Base-by-base conservation (phyloP, 352 stramenopile species). In the Pythium aphanidermatum region DNA sequence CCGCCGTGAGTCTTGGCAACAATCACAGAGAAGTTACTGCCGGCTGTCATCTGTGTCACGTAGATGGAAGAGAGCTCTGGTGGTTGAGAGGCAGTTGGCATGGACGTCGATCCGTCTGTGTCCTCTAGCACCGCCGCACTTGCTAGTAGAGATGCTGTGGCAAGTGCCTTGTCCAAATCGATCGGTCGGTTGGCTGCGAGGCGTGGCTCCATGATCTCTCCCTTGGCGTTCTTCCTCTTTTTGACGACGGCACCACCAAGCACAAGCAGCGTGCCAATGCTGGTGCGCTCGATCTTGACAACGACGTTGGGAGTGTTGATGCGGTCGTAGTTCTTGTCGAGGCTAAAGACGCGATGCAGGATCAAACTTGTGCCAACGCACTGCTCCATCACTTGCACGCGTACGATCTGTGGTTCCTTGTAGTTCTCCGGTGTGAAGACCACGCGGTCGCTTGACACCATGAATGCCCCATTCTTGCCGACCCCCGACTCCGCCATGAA, bases 391-490 rank as follows among this genome's bases (percentile, higher is more conserved):
- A 67, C 62, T 31, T 83, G 72, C 17, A 87, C 68, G 4, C 74
- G 62, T 40, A 87, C 72, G 44, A 85, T 56, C 63, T 90, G 78
- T 8, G 74, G 73, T 44, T 78, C 58, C 2, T 19, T 5, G 37
- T 54, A 83, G 41, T 68, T 87, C 20, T 68, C 68, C 14, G 74
- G 78, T 1, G 73, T 77, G 57, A 90, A 90, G 58, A 65, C 78
- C n/a, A 90, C 42, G 7, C 78, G 73, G 46, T 86, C 72, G 14
- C 70, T 78, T 4, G 78, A 84, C 5, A 90, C 58, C 2, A 63
- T 63, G 9, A 86, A 47, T 14, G 36, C 43, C 1, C 21, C 24
- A 25, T 24, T 31, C 28, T 46, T 47, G 38, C 24, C 35, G 13
- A 32, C 23, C 4, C 17, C 29, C 32, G 67, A 51, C 45, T 90